These are phyloP conservation scores for Pyrenophora seminiperda DNA, from an alignment of 2,329 filamentous ascomycete genomes.

Conservation along the genomic window DNA sequence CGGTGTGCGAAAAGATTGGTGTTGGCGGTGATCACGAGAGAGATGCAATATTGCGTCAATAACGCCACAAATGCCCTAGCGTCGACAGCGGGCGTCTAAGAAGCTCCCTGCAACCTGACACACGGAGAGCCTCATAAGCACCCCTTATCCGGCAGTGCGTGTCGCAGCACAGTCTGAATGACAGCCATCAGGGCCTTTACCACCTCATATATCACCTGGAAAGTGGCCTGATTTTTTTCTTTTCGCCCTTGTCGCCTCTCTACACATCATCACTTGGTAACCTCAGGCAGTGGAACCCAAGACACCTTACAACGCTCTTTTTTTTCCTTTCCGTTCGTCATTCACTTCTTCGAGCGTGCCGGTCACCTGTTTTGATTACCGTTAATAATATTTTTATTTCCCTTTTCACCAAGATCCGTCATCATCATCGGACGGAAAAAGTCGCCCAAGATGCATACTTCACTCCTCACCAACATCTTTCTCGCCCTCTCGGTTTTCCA, in stretches of 20 bases:
- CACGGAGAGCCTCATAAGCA: constrained; percentile 33
- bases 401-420: too few relatives aligned
- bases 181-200: constrained; percentile 23
- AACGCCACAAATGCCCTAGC: constrained; percentile 8
- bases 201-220: constrained; percentile 37
- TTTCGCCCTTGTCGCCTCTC: constrained; percentile 27
- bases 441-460: constrained; percentile 30
- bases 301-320: constrained; percentile 4
- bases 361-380: constrained; percentile 30
- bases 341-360: constrained; percentile 35
- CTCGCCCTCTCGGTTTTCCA: constrained; percentile 35
- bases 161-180: constrained; percentile 39
- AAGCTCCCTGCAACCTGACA: constrained; percentile 32
- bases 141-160: constrained; percentile 31
- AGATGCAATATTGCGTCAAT: constrained; percentile 3
- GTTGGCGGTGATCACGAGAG: constrained; percentile 1
- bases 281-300: constrained; percentile 26
- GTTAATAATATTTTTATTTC: constrained; percentile 20
- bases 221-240: constrained; percentile 40
- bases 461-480: constrained; percentile 33
- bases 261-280: constrained; percentile 22
- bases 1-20: constrained; percentile 16
- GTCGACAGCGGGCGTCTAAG: constrained; percentile 31
- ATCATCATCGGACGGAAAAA: neutral
- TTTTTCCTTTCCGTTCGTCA: constrained; percentile 22